Conservation (phyloP, 192 early-diverging fungal species). For the Rhizoclosmatium sp. region DNA sequence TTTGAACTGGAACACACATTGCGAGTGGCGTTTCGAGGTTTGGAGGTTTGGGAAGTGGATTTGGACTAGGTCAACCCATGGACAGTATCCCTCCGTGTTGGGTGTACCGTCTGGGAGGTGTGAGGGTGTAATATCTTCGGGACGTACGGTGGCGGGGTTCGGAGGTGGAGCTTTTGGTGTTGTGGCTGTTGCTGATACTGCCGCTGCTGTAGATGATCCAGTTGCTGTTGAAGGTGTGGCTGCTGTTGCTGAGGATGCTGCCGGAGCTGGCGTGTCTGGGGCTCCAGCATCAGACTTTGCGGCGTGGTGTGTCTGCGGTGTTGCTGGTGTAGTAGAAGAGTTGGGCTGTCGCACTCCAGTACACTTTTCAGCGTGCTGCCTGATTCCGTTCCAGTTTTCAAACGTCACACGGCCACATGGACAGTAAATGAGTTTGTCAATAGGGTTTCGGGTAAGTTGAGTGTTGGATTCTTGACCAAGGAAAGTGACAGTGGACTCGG, state of each 20-base stretch:
- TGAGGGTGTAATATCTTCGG: background rate
- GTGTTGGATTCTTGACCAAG: background rate
- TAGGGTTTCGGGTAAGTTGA: background rate
- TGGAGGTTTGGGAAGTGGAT: conserved; percentile 2
- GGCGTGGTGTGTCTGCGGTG: background rate
- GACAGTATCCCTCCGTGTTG: background rate
- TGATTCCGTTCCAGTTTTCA: conserved; percentile 7
- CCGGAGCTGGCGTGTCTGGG: background rate
- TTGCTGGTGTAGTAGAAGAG: background rate
- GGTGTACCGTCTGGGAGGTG: background rate
- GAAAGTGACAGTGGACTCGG: background rate
- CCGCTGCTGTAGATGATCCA: background rate
- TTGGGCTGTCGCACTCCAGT: background rate
- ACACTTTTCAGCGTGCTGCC: conserved; percentile 6
- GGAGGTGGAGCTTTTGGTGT: background rate
- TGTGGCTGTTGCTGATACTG: background rate
- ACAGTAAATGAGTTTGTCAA: conserved; percentile 5
- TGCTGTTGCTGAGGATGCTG: background rate
- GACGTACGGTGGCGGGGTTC: background rate
- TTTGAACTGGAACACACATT: conserved; percentile 11
- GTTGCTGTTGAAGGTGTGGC: background rate
- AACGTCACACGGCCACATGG: background rate
- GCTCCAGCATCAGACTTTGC: background rate
- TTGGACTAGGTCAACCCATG: background rate
- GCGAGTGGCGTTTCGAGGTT: conserved; percentile 1